Evolutionary conservation across 371 early-diverging fungal species (phyloP).

Genomic region (Blakeslea trispora): DNA sequence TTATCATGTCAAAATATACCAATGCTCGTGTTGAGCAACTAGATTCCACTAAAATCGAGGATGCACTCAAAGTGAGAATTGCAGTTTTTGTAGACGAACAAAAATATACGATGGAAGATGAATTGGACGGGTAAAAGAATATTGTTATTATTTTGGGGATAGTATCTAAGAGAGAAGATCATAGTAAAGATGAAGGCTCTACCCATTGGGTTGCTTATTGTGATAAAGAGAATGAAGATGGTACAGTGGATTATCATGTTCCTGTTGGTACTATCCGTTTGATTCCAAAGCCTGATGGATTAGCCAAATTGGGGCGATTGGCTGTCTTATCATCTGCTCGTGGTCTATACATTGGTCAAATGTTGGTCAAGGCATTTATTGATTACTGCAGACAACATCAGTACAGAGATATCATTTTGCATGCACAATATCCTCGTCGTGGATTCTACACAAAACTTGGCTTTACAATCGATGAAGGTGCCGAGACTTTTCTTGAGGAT

Average conservation of each 20-base stretch:
- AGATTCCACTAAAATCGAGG: conserved; percentile 19
- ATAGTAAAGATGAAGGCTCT: conserved; percentile 23
- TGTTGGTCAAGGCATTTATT: conserved; percentile 28
- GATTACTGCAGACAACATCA: conserved; percentile 23
- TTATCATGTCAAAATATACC: conserved; percentile 16
- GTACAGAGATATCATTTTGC: conserved; percentile 28
- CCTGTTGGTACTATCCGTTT: conserved; percentile 46
- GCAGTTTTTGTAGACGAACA: conserved; percentile 51
- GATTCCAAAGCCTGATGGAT: conserved; percentile 20
- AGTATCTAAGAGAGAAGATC: too few relatives aligned
- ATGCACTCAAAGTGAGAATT: conserved; percentile 40
- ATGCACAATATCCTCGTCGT: conserved; percentile 45
- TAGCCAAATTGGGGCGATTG: conserved; percentile 48
- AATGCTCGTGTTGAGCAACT: conserved; percentile 13
- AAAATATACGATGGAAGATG: conserved; percentile 36
- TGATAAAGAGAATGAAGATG: conserved; percentile 11
- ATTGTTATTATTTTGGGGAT: too few relatives aligned
- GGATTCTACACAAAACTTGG: conserved; percentile 49
- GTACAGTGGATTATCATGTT: conserved; percentile 11
- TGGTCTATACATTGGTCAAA: conserved; percentile 35
- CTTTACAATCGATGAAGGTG: conserved; percentile 35
- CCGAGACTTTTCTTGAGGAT: conserved; percentile 39
- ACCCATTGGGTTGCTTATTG: conserved; percentile 40
- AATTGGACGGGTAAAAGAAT: conserved; percentile 48
- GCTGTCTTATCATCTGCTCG: conserved; percentile 40